Conservation (phyloP, 495 filamentous ascomycete genomes). For the Aspergillus nanangensis region DNA sequence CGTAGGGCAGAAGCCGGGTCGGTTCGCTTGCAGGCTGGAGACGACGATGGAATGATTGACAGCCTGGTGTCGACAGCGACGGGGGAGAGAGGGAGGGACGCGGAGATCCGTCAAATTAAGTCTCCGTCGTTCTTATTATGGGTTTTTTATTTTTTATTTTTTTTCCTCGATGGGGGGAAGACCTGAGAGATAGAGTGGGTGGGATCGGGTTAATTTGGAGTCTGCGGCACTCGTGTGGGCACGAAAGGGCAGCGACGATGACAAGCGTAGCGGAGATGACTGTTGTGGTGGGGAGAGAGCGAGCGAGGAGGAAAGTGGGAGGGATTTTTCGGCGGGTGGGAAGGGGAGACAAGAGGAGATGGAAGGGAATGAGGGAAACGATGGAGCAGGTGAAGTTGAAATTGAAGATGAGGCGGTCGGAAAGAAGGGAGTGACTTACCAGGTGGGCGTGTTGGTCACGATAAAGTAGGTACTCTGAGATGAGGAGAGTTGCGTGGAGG, state of each 20-base stretch:
- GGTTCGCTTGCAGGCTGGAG: conserved; percentile 13
- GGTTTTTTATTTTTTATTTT: no score
- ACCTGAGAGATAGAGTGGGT: conserved; percentile 10
- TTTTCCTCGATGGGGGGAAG: no score
- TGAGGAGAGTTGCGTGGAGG: no score
- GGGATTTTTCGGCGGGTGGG: conserved; percentile 8
- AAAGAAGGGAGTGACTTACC: conserved; percentile 12
- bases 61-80: conserved; percentile 8
- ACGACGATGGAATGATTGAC: conserved; percentile 20
- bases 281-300: no score
- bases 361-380: conserved; percentile 8
- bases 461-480: no score
- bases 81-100: not conserved
- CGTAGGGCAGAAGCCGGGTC: conserved; percentile 11
- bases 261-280: no score
- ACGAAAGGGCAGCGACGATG: no score
- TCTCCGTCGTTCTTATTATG: not conserved
- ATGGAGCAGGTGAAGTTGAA: conserved; percentile 8
- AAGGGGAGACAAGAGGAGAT: conserved; percentile 8
- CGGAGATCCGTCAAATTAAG: not conserved
- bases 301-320: conserved; percentile 6
- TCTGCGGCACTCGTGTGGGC: no score
- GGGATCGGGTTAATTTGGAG: no score
- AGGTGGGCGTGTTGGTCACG: no score
- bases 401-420: conserved; percentile 13